Percentiles rank a stretch among this genome's conserved stretches.
Evolutionary conservation across 768 basidiomycete species (phyloP).

Genomic region (Coprinopsis strossmayeri): DNA sequence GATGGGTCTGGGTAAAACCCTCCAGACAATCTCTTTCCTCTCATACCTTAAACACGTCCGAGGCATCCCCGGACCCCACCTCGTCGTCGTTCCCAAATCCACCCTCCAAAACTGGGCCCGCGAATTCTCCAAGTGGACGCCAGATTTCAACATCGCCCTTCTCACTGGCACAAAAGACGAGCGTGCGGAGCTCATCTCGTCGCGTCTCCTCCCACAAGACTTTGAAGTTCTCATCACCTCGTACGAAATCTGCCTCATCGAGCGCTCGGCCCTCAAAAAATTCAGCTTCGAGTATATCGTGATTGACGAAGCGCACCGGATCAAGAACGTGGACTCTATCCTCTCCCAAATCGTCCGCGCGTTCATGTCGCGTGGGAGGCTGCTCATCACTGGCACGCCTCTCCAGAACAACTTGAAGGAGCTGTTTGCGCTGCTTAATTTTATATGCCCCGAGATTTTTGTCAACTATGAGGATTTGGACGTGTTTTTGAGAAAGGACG

Average conservation of each 20-base stretch:
- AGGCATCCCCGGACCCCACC: slow-evolving; percentile 73
- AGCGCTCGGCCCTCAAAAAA: slow-evolving; percentile 88
- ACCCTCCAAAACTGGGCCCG: slow-evolving; percentile 96
- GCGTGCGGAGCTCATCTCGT: slow-evolving; percentile 72
- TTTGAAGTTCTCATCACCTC: slow-evolving; percentile 95
- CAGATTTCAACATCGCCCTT: slow-evolving; percentile 75
- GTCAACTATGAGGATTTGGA: slow-evolving; percentile 89
- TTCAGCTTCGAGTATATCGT: slow-evolving; percentile 97
- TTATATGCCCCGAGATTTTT: slow-evolving; percentile 96
- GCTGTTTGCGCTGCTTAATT: slow-evolving; percentile 86
- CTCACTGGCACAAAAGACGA: slow-evolving; percentile 90
- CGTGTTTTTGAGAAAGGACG: slow-evolving; percentile 88
- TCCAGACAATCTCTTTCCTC: slow-evolving; percentile 97
- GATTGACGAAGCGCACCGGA: slow-evolving; percentile 98
- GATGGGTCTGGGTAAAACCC: slow-evolving; percentile 98
- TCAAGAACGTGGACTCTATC: slow-evolving; percentile 98
- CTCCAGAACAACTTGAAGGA: slow-evolving; percentile 97
- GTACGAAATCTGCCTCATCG: slow-evolving; percentile 91
- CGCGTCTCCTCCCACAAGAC: slow-evolving; percentile 74
- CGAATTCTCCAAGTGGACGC: slow-evolving; percentile 89
- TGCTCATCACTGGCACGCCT: slow-evolving; percentile 96
- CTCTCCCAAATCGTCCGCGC: slow-evolving; percentile 90
- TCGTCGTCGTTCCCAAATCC: slow-evolving; percentile 97
- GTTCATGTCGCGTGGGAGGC: slow-evolving; percentile 81
- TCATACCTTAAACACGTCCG: slow-evolving; percentile 88